Base-by-base conservation (phyloP, 805 yeast species). In the Cyberlindnera saturnus region DNA sequence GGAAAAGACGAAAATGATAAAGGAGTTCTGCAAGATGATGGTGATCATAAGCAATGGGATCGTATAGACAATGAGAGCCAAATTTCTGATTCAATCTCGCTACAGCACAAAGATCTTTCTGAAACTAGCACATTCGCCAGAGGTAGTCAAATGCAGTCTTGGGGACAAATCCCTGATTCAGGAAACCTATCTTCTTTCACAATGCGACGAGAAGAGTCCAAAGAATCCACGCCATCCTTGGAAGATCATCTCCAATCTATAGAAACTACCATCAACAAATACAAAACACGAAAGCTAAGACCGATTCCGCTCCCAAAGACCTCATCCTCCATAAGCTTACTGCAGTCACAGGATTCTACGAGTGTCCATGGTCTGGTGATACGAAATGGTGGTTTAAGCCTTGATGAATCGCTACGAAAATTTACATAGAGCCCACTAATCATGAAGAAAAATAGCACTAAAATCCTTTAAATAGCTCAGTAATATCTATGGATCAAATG, bases 301-400 rank as follows among this genome's bases (percentile, higher is more conserved):
- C 17, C 36, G 30, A 28, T 39, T 11, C 41, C 41, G 15, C 16
- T 39, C 14, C 41, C 41, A 16, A 33, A 16, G 14, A 39, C 36
- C 14, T n/a, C 37, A 7, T 32, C 36, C 11, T 33, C 41, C 11
- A 7, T 26, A 8, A 33, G 32, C 17, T 33, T 36, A 23, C 13
- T 39, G 9, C 40, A 38, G 15, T 20, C 34, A 8, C 29, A 38
- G 19, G 29, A 11, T 13, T 40, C 42, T 14, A 32, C 33, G 18
- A 32, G 17, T 7, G 36, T 39, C 32, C 41, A 34, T 16, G 42
- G 42, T 4, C 23, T 11, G 3, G 18, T 40, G 8, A 29, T 17
- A 23, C 28, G 11, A 16, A 16, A 26, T 28, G 29, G 34, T 11
- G n/a, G 11, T 8, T 14, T 13, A n/a, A 34, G 29, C 17, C 18